Evolutionary conservation across 2,329 filamentous ascomycete species (phyloP).

Genomic region (Aquanectria penicillioides): DNA sequence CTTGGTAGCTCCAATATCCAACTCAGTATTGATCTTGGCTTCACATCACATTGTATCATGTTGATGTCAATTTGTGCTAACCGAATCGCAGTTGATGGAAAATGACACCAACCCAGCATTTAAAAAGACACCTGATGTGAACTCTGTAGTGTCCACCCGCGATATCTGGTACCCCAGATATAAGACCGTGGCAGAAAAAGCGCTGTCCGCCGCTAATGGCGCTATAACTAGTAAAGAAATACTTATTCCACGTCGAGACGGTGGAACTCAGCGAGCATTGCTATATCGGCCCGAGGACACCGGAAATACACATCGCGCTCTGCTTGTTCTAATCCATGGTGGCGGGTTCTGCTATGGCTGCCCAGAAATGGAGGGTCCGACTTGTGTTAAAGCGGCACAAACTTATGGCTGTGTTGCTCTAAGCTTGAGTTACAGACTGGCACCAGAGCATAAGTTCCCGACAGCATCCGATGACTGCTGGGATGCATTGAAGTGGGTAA

Average conservation of each 20-base stretch:
- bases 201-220: neutral
- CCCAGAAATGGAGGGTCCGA: neutral
- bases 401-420: neutral
- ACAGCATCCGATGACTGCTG: constrained; percentile 4
- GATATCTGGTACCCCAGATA: neutral
- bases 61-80: neutral
- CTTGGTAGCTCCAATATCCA: too few species aligned
- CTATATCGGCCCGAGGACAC: neutral
- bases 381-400: neutral
- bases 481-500: constrained; percentile 12
- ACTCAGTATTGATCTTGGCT: too few species aligned
- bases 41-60: neutral
- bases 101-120: constrained; percentile 2
- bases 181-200: neutral
- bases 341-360: constrained; percentile 14
- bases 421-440: constrained; percentile 2
- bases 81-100: neutral
- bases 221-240: neutral
- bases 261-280: neutral
- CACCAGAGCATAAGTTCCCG: constrained; percentile 16
- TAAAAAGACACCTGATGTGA: neutral
- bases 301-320: neutral
- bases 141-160: neutral
- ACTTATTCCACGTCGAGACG: neutral
- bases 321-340: constrained; percentile 13